phyloP scores from a whole-genome alignment of 768 basidiomycete species.

The Lactarius indigo region DNA sequence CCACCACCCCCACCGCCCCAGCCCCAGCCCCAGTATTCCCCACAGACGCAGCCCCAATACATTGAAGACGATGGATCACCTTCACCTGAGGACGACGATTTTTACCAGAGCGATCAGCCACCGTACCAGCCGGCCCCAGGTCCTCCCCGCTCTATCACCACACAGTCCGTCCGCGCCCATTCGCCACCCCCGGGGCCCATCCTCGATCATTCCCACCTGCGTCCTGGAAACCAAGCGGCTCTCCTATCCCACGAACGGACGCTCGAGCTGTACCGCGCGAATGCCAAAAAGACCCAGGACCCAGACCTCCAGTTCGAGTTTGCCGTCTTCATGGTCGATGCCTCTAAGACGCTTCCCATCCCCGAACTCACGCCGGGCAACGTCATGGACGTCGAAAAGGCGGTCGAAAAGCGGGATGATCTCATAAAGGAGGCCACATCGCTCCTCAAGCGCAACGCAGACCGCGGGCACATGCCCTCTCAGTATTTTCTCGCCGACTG shows the following conservation, averaged over 20 bases:
- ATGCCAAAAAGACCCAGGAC: constrained; percentile 98
- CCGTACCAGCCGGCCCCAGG: constrained; percentile 2
- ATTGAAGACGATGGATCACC: constrained; percentile 21
- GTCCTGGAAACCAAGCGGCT: constrained; percentile 88
- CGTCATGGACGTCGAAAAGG: constrained; percentile 76
- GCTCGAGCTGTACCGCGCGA: constrained; percentile 93
- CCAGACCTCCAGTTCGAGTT: constrained; percentile 98
- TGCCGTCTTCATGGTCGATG: constrained; percentile 98
- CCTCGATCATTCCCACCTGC: constrained; percentile 88
- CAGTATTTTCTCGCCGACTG: constrained; percentile 99
- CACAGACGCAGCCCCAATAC: constrained; percentile 21
- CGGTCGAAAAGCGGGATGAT: constrained; percentile 79
- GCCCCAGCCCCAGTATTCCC: constrained; percentile 16
- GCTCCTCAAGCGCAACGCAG: constrained; percentile 87
- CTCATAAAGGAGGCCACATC: constrained; percentile 83
- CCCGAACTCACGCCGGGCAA: constrained; percentile 68
- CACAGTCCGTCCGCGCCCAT: constrained; percentile 60
- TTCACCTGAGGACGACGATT: constrained; percentile 24
- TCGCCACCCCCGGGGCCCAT: constrained; percentile 67
- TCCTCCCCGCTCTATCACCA: constrained; percentile 38
- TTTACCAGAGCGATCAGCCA: constrained; percentile 23
- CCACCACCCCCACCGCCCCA: background rate
- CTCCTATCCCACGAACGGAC: constrained; percentile 95
- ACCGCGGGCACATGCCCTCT: constrained; percentile 89
- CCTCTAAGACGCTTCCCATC: constrained; percentile 84